phyloP scores from a whole-genome alignment of 169 alveolate genomes.

The Sarcocystis neurona region DNA sequence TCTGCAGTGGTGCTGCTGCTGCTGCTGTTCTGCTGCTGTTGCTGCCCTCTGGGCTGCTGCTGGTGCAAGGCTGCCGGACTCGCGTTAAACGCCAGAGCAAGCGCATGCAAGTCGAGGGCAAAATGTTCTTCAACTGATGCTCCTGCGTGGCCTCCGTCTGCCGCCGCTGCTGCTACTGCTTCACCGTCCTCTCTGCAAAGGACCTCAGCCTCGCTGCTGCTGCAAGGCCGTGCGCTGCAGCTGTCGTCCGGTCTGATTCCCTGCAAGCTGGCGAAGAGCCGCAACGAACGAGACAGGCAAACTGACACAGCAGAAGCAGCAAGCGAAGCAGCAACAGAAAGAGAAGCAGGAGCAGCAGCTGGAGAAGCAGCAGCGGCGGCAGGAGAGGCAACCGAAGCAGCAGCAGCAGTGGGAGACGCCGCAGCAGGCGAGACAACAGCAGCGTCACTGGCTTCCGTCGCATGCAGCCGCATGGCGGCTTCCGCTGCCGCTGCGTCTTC shows the following conservation, averaged over 20 bases:
- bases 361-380: background rate
- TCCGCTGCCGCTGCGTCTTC: constrained; percentile 33
- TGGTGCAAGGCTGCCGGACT: too few relatives aligned
- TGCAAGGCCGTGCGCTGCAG: background rate
- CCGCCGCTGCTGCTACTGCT: background rate
- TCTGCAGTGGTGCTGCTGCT: too few relatives aligned
- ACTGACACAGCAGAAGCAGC: constrained; percentile 19
- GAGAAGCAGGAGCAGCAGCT: background rate
- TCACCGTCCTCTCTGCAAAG: background rate
- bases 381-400: background rate
- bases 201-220: constrained; percentile 23
- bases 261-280: background rate
- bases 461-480: background rate
- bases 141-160: background rate
- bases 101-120: background rate
- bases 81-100: too few relatives aligned
- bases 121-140: background rate
- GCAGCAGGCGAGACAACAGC: background rate
- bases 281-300: background rate
- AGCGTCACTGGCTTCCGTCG: background rate
- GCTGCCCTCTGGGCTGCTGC: too few relatives aligned
- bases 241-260: background rate
- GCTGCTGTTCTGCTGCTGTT: too few relatives aligned
- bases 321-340: background rate
- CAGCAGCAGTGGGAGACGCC: background rate